Percentiles rank a stretch among this genome's conserved stretches.
phyloP scores from a whole-genome alignment of 2,329 filamentous ascomycete species.

The Hymenoscyphus fraxineus region DNA sequence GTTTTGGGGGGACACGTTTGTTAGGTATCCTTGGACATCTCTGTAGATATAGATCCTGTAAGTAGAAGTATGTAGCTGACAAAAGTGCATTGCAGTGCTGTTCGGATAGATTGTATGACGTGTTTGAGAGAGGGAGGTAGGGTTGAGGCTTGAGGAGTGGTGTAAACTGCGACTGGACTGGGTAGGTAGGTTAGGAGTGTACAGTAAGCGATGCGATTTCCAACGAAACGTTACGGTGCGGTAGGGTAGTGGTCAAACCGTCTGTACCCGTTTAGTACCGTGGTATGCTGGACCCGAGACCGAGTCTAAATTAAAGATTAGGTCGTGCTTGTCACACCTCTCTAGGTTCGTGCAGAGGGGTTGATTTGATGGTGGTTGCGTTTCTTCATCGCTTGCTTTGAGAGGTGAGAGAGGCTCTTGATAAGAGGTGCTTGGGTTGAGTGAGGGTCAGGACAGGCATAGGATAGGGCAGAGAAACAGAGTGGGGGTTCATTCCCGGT shows the following conservation, averaged over 20 bases:
- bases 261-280: not conserved
- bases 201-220: too few species aligned
- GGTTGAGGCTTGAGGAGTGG: not conserved
- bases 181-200: too few species aligned
- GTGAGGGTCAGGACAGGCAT: too few species aligned
- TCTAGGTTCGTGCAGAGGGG: not conserved
- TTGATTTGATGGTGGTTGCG: not conserved
- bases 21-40: not conserved
- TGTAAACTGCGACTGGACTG: not conserved
- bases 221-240: not conserved
- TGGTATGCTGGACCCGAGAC: not conserved
- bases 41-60: too few species aligned
- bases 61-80: not conserved
- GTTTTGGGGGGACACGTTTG: conserved; percentile 4
- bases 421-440: not conserved
- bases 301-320: not conserved
- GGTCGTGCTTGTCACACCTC: not conserved
- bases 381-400: not conserved
- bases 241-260: not conserved
- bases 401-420: not conserved
- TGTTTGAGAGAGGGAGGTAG: not conserved
- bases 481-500: not conserved
- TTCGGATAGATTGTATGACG: not conserved
- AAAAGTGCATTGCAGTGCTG: not conserved
- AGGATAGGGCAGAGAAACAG: not conserved